These are phyloP conservation scores for Aspergillus ochraceoroseus DNA, from an alignment of 2,329 filamentous ascomycete genomes.

Conservation along the genomic window DNA sequence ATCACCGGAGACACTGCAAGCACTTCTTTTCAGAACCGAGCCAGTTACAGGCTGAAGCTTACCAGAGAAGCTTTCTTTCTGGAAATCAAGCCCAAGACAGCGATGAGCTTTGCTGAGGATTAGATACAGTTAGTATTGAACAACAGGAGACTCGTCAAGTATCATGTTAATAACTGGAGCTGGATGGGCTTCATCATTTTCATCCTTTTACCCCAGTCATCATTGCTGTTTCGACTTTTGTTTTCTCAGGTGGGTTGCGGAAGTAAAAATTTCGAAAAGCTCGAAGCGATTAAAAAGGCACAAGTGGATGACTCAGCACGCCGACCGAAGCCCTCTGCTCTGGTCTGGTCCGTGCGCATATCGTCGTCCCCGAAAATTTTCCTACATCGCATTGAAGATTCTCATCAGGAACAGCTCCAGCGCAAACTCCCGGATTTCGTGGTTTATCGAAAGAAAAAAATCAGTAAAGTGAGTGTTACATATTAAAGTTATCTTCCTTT, in stretches of 20 bases:
- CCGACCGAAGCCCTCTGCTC: background rate
- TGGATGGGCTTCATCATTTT: constrained; percentile 16
- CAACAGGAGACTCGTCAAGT: constrained; percentile 11
- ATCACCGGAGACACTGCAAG: constrained; percentile 41
- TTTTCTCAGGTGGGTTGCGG: constrained; percentile 7
- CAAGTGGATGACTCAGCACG: constrained; percentile 20
- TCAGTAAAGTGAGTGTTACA: constrained; percentile 27
- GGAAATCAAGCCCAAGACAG: constrained; percentile 12
- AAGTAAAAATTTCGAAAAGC: constrained; percentile 8
- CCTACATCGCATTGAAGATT: constrained; percentile 15
- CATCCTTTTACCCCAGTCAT: constrained; percentile 14
- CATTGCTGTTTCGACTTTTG: constrained; percentile 1
- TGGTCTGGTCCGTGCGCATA: constrained; percentile 18
- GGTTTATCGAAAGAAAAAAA: constrained; percentile 8
- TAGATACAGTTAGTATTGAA: constrained; percentile 15
- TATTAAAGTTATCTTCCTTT: background rate
- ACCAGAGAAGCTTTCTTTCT: constrained; percentile 23
- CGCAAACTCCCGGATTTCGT: constrained; percentile 5
- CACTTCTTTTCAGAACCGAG: constrained; percentile 12
- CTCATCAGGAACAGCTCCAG: constrained; percentile 17
- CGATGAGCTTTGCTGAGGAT: constrained; percentile 12
- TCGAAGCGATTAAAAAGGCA: constrained; percentile 13
- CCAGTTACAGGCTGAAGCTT: constrained; percentile 19
- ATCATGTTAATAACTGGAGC: constrained; percentile 16
- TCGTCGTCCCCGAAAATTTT: constrained; percentile 17